Evolutionary conservation across 768 basidiomycete species (phyloP).

Genomic region (Boletus pseudo-olivaceus): DNA sequence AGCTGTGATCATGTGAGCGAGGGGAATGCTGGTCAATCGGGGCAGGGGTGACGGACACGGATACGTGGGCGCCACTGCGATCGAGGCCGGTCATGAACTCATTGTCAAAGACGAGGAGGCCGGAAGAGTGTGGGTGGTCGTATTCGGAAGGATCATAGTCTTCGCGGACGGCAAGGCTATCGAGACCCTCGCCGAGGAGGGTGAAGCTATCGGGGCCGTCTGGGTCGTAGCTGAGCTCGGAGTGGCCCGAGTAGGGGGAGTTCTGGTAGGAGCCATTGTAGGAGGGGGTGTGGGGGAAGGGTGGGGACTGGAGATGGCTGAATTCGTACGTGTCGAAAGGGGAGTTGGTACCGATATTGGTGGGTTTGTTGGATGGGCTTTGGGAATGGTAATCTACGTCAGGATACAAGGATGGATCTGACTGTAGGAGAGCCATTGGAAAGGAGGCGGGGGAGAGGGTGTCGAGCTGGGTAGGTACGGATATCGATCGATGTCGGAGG

Average conservation of each 20-base stretch:
- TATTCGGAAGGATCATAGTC: slow-evolving; percentile 76
- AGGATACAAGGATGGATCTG: slow-evolving; percentile 17
- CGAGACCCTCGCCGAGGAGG: slow-evolving; percentile 48
- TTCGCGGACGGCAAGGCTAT: slow-evolving; percentile 32
- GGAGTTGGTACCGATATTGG: slow-evolving; percentile 18
- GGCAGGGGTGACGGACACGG: slow-evolving; percentile 38
- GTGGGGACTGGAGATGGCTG: slow-evolving; percentile 33
- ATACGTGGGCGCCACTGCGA: slow-evolving; percentile 30
- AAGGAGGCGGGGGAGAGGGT: background rate
- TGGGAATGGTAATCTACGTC: slow-evolving; percentile 26
- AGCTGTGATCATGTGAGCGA: slow-evolving; percentile 56
- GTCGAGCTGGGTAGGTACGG: too few species aligned
- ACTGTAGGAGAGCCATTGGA: slow-evolving; percentile 30
- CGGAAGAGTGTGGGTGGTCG: slow-evolving; percentile 51
- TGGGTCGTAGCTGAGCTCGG: slow-evolving; percentile 57
- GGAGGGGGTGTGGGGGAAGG: slow-evolving; percentile 51
- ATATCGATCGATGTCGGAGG: slow-evolving; percentile 7
- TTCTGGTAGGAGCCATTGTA: slow-evolving; percentile 67
- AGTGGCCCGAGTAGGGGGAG: slow-evolving; percentile 65
- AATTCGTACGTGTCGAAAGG: slow-evolving; percentile 42
- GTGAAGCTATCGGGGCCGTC: slow-evolving; percentile 48
- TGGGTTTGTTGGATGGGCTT: slow-evolving; percentile 29
- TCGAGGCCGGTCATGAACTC: slow-evolving; percentile 40
- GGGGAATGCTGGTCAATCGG: slow-evolving; percentile 36
- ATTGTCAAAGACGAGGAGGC: slow-evolving; percentile 58